Base-by-base conservation (phyloP, 2,329 filamentous ascomycete species). In the Ceratocystis albifundus region DNA sequence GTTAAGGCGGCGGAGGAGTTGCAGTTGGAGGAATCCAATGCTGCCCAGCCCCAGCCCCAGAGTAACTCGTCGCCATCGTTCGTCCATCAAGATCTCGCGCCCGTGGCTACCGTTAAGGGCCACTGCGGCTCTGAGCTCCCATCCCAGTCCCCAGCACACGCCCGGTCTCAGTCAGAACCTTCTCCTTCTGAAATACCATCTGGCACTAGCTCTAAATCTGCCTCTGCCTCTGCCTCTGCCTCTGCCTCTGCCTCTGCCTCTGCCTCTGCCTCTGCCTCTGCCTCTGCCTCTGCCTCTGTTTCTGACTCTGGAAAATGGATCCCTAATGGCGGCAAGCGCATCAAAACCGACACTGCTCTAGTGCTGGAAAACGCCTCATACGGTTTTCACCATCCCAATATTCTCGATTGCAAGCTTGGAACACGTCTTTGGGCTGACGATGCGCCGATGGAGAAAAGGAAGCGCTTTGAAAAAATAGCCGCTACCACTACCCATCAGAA, bases 391-490 rank as follows among this genome's bases (percentile, higher is more conserved):
- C 83, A 84, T 67, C 90, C 94, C 5, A 97, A 96, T 71, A 90
- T 99, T 6, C 79, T 99, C 67, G 94, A 99, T 73, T 84, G 96
- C 70, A 99, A 99, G 77, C 84, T 99, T 22, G 94, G 94, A 55
- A 82, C 86, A 62, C 83, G 89, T 41, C 78, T 99, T 4, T 97
- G 91, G 88, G 93, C 89, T 15, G 89, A 96, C 68, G 80, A 86
- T 69, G 84, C 84, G 28, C 80, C 82, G 0, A 70, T 74, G 30
- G 78, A 84, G 71, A 87, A 87, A 76, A 81, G 82, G 71, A 72
- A 75, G 45, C 80, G 84, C 36, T 86, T 87, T 71, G 80, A 85
- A 70, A 79, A 83, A 72, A 83, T 87, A 67, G 78, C 79, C 41
- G 74, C 75, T 32, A 77, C 80, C 71, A 87, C 84, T 3, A 87